Percentiles rank a stretch among this genome's conserved stretches.
These are phyloP conservation scores for Parathielavia hyrcaniae DNA, from an alignment of 495 filamentous ascomycete species.

Conservation along the genomic window DNA sequence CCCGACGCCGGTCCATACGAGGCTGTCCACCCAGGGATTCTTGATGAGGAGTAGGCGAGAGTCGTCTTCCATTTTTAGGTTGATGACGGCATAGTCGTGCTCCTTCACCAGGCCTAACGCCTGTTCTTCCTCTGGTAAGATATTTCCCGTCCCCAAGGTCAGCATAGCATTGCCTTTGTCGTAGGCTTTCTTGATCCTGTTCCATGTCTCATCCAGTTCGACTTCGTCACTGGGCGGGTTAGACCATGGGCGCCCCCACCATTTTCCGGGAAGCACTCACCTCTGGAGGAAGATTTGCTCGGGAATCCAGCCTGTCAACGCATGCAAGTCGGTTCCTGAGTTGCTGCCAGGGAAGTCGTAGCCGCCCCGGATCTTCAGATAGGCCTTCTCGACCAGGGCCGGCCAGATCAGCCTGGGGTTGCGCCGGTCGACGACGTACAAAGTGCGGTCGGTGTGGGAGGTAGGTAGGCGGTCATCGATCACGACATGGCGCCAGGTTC, in stretches of 20 bases:
- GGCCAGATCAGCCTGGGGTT: conserved; percentile 77
- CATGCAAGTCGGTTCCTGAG: conserved; percentile 86
- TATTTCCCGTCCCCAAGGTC: conserved; percentile 81
- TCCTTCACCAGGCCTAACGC: conserved; percentile 76
- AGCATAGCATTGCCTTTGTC: conserved; percentile 74
- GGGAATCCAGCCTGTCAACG: conserved; percentile 91
- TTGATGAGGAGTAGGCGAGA: conserved; percentile 73
- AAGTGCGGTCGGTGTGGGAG: conserved; percentile 60
- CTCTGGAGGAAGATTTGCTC: conserved; percentile 88
- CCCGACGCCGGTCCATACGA: conserved; percentile 51
- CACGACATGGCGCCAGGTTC: conserved; percentile 75
- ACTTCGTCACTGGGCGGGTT: conserved; percentile 52
- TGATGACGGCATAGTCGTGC: conserved; percentile 89
- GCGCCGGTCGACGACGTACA: conserved; percentile 85
- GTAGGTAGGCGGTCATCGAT: conserved; percentile 89
- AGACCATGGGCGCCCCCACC: conserved; percentile 15
- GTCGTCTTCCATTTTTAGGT: conserved; percentile 57
- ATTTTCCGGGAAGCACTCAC: conserved; percentile 25
- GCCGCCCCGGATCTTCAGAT: conserved; percentile 91
- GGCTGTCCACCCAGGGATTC: conserved; percentile 89
- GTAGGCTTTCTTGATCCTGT: conserved; percentile 66
- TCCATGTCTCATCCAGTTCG: conserved; percentile 69
- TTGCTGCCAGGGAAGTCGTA: conserved; percentile 99
- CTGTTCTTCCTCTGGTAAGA: conserved; percentile 65
- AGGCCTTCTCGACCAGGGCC: conserved; percentile 94